Percentiles rank a stretch among this genome's conserved stretches.
These are phyloP conservation scores for Friedmanniomyces simplex DNA, from an alignment of 495 filamentous ascomycete genomes.

Conservation along the genomic window DNA sequence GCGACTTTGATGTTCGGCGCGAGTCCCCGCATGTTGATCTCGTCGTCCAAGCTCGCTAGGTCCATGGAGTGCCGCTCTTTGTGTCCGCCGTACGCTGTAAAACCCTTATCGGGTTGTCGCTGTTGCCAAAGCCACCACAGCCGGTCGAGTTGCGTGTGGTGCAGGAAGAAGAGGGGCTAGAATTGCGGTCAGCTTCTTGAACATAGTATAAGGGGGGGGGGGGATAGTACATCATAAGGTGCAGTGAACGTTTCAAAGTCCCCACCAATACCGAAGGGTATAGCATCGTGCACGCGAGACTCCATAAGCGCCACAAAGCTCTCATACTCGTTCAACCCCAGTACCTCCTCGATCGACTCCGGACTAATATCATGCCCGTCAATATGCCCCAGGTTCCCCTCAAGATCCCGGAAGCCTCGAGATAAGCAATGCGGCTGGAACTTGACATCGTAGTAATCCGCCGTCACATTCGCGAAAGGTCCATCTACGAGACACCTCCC, in stretches of 20 bases:
- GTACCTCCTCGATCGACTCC: constrained; percentile 5
- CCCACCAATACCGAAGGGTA: constrained; percentile 10
- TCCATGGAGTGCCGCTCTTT: constrained; percentile 1
- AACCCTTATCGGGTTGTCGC: background rate
- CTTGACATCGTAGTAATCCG: constrained; percentile 10
- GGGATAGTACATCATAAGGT: background rate
- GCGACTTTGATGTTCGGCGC: background rate
- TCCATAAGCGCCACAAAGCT: constrained; percentile 3
- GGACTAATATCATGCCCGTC: constrained; percentile 3
- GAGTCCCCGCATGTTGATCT: constrained; percentile 1
- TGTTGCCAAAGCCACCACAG: constrained; percentile 18
- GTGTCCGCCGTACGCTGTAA: constrained; percentile 1
- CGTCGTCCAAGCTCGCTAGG: constrained; percentile 2
- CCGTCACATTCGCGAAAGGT: constrained; percentile 16
- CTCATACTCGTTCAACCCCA: constrained; percentile 1
- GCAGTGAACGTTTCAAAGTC: constrained; percentile 14
- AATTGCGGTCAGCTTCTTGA: background rate
- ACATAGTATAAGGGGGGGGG: background rate
- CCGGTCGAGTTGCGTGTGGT: constrained; percentile 15
- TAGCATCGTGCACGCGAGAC: constrained; percentile 4
- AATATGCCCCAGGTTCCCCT: constrained; percentile 3
- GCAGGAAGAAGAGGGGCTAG: constrained; percentile 12
- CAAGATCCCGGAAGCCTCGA: constrained; percentile 3
- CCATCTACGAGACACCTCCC: constrained; percentile 20
- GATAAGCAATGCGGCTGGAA: constrained; percentile 21